Percentiles rank a stretch among this genome's conserved stretches.
Conservation (phyloP, 2,329 filamentous ascomycete genomes). For the Botrytis byssoidea region DNA sequence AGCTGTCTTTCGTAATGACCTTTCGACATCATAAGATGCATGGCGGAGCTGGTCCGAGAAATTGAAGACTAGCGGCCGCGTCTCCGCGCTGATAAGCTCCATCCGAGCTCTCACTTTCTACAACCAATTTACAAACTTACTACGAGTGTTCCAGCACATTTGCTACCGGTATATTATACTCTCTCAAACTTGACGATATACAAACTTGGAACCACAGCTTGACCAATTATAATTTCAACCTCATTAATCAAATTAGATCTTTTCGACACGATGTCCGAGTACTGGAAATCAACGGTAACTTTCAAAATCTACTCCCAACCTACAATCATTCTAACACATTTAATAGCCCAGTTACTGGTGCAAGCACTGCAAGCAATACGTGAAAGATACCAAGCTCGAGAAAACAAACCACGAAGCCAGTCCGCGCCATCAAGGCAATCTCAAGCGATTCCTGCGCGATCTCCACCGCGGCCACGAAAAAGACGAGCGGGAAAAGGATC, state of each 20-base stretch:
- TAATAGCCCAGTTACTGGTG: conserved; percentile 86
- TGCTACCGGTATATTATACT: too few species aligned
- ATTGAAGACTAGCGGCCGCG: conserved; percentile 9
- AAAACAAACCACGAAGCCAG: conserved; percentile 86
- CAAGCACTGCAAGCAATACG: conserved; percentile 89
- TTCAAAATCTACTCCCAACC: background rate
- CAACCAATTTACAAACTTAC: background rate
- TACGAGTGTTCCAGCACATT: background rate
- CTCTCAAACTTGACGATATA: background rate
- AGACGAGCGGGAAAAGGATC: conserved; percentile 76
- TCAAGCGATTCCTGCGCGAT: conserved; percentile 87
- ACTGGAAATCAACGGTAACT: conserved; percentile 89
- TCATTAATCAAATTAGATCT: background rate
- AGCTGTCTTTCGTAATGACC: background rate
- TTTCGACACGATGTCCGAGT: conserved; percentile 73
- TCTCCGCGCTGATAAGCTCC: conserved; percentile 1
- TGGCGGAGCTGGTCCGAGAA: conserved; percentile 6
- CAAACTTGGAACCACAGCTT: background rate
- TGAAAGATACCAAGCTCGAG: conserved; percentile 90
- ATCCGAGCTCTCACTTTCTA: background rate
- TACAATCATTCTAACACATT: conserved; percentile 24
- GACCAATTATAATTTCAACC: background rate
- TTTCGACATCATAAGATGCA: conserved; percentile 3
- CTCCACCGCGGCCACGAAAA: conserved; percentile 82
- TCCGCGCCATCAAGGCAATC: conserved; percentile 75